Percentiles rank a stretch among this genome's conserved stretches.
These are phyloP conservation scores for Rheum nobile DNA, from an alignment of 148 eudicot genomes.

Conservation along the genomic window DNA sequence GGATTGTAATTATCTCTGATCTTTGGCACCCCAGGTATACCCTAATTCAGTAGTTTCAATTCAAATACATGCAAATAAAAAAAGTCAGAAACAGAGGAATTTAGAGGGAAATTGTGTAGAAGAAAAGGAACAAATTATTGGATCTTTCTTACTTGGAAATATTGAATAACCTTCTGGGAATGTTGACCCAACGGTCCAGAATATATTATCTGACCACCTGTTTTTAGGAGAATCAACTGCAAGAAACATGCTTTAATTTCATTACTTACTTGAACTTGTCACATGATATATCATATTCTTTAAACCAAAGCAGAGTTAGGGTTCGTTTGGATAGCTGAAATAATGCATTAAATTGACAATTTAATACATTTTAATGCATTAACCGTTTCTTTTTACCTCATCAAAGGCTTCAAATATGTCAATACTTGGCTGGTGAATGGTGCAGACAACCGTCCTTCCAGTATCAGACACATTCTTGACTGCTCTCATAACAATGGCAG, in stretches of 20 bases:
- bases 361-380: too few relatives aligned
- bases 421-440: conserved; percentile 88
- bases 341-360: too few relatives aligned
- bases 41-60: conserved; percentile 13
- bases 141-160: conserved; percentile 46
- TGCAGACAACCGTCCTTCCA: conserved; percentile 87
- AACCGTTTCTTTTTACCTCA: too few relatives aligned
- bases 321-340: too few relatives aligned
- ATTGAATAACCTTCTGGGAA: conserved; percentile 47
- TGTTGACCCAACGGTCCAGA: conserved; percentile 67
- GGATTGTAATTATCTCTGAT: conserved; percentile 54
- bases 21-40: conserved; percentile 29
- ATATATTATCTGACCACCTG: conserved; percentile 61
- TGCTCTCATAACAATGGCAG: conserved; percentile 74
- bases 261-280: neutral
- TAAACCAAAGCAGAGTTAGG: too few relatives aligned
- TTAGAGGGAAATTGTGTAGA: neutral
- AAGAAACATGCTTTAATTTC: conserved; percentile 1
- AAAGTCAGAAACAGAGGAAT: neutral
- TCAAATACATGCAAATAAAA: neutral
- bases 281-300: too few relatives aligned
- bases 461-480: conserved; percentile 60
- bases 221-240: conserved; percentile 62
- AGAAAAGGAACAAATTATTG: neutral
- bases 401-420: conserved; percentile 90